Conservation (phyloP, 2,329 filamentous ascomycete genomes). For the Geosmithia flava region DNA sequence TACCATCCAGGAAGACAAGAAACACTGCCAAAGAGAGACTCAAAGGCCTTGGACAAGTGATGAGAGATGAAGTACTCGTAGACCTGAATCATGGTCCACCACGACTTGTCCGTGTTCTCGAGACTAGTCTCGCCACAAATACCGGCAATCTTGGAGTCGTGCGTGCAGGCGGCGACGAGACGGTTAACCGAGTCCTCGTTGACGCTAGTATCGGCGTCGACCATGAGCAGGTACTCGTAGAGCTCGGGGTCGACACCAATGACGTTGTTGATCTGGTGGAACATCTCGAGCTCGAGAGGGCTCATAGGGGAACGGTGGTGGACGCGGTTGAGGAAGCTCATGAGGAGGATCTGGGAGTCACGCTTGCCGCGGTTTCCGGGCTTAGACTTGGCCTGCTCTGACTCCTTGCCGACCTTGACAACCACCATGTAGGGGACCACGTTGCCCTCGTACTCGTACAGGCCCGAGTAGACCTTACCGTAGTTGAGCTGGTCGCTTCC, state of each 20-base stretch:
- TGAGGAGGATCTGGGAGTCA: conserved; percentile 89
- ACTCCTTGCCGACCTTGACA: conserved; percentile 95
- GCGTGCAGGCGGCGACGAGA: conserved; percentile 81
- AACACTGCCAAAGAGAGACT: conserved; percentile 93
- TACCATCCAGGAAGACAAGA: conserved; percentile 99
- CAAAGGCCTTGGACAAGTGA: conserved; percentile 91
- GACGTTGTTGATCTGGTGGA: conserved; percentile 98
- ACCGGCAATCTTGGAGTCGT: conserved; percentile 91
- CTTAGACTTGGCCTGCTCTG: conserved; percentile 80
- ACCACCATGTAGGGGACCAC: conserved; percentile 93
- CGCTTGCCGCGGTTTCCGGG: conserved; percentile 97
- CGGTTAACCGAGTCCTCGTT: conserved; percentile 85
- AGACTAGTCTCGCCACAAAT: conserved; percentile 96
- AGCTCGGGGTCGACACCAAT: conserved; percentile 96
- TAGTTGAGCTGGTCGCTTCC: conserved; percentile 94
- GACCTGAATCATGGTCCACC: conserved; percentile 99
- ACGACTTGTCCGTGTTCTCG: conserved; percentile 87
- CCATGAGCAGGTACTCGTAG: conserved; percentile 95
- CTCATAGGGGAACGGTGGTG: conserved; percentile 92
- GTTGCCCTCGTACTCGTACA: conserved; percentile 96
- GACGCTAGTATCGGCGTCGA: conserved; percentile 94
- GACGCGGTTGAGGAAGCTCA: conserved; percentile 97
- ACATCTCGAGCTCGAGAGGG: conserved; percentile 92
- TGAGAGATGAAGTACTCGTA: conserved; percentile 99
- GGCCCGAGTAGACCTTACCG: conserved; percentile 93